Conservation (phyloP, 495 filamentous ascomycete species). For the Penicillium chermesinum region DNA sequence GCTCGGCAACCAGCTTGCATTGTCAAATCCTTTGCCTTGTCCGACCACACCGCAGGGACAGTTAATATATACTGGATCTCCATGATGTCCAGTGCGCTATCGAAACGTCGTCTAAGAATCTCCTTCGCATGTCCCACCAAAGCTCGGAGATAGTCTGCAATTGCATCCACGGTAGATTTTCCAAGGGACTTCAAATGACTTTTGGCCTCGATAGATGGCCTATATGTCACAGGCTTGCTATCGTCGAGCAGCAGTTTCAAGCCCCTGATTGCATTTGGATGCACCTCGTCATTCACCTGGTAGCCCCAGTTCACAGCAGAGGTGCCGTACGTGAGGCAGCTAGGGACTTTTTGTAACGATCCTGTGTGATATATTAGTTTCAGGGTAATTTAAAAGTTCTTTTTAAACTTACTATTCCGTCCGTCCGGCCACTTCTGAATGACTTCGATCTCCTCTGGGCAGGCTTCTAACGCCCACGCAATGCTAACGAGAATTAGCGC, state of each 20-base stretch:
- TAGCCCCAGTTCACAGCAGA: conserved; percentile 39
- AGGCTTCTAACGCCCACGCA: conserved; percentile 22
- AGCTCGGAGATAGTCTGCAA: conserved; percentile 37
- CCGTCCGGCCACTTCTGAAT: conserved; percentile 33
- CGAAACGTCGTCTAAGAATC: conserved; percentile 29
- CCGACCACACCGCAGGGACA: conserved; percentile 53
- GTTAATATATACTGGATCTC: conserved; percentile 41
- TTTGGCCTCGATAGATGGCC: conserved; percentile 13
- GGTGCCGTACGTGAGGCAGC: conserved; percentile 34
- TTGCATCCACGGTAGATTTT: conserved; percentile 30
- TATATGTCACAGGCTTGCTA: conserved; percentile 14
- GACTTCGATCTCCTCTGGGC: conserved; percentile 22
- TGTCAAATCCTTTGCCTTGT: conserved; percentile 45
- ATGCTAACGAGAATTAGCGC: too few relatives aligned
- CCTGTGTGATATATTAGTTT: conserved; percentile 5
- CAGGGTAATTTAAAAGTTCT: not conserved
- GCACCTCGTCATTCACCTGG: conserved; percentile 24
- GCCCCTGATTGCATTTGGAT: conserved; percentile 24
- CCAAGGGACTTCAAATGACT: conserved; percentile 12
- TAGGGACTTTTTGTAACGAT: conserved; percentile 46
- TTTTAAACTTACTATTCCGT: conserved; percentile 18
- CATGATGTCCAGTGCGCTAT: conserved; percentile 8
- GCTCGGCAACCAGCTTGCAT: conserved; percentile 41
- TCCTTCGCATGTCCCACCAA: conserved; percentile 33
- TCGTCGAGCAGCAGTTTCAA: conserved; percentile 38